Evolutionary conservation across 176 grass and related monocot genomes (phyloP).

Genomic region (Hordeum vulgare): DNA sequence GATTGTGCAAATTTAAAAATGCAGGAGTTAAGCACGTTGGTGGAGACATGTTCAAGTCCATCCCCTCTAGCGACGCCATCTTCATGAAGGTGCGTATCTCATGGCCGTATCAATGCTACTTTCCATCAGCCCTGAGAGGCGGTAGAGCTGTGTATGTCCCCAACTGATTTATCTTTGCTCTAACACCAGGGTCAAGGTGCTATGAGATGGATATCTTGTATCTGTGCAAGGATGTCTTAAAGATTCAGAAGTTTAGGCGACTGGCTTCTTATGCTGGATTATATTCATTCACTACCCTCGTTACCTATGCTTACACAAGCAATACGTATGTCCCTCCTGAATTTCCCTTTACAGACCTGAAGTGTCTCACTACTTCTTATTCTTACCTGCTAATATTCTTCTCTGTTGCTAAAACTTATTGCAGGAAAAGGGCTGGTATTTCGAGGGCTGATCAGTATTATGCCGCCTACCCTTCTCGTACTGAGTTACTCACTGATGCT

Average conservation of each 20-base stretch:
- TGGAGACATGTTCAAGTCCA: too few relatives aligned
- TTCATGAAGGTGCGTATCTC: too few relatives aligned
- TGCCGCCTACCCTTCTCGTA: constrained; percentile 70
- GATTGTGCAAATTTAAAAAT: too few relatives aligned
- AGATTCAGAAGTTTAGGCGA: constrained; percentile 77
- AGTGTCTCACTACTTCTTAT: not conserved
- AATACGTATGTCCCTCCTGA: constrained; percentile 40
- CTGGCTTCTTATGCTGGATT: constrained; percentile 65
- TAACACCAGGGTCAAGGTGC: not conserved
- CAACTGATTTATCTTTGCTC: not conserved
- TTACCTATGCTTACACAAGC: constrained; percentile 80
- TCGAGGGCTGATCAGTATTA: constrained; percentile 79
- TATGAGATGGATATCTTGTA: constrained; percentile 47
- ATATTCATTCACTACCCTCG: constrained; percentile 59
- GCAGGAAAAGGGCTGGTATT: constrained; percentile 82
- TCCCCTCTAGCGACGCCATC: too few relatives aligned
- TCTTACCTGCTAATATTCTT: not conserved
- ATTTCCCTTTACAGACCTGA: constrained; percentile 2
- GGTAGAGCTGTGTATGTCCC: not conserved
- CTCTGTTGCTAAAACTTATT: not conserved
- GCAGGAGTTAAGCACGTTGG: too few relatives aligned
- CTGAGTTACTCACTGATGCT: constrained; percentile 72
- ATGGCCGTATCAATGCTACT: too few relatives aligned
- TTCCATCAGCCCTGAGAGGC: too few relatives aligned
- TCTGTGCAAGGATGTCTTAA: constrained; percentile 57